A percentile compares a stretch with the other conserved stretches of the same genome.
These are phyloP conservation scores for Kodamaea plutei DNA, from an alignment of 1,139 yeast species.

Conservation along the genomic window DNA sequence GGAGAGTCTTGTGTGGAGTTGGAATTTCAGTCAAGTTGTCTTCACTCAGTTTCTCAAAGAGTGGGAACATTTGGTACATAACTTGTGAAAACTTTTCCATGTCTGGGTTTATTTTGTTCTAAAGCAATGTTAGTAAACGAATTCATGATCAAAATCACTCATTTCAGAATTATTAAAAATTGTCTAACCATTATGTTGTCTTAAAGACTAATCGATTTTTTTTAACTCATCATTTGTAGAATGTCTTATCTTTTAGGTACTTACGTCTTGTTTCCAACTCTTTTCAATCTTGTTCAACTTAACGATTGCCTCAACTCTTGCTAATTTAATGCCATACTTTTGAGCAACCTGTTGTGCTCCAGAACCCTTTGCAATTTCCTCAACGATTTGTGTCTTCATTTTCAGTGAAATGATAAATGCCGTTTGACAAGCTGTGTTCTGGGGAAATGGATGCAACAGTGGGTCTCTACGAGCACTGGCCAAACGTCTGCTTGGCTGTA, in stretches of 20 bases:
- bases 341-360: slow-evolving; percentile 75
- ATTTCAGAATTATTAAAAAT: slow-evolving; percentile 4
- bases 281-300: slow-evolving; percentile 64
- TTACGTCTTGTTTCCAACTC: slow-evolving; percentile 56
- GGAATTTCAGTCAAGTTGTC: slow-evolving; percentile 93
- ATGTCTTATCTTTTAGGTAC: slow-evolving; percentile 30
- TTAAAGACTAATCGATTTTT: slow-evolving; percentile 75
- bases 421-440: slow-evolving; percentile 65
- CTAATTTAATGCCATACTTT: slow-evolving; percentile 73
- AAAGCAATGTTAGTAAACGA: slow-evolving; percentile 29
- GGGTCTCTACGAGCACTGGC: slow-evolving; percentile 23
- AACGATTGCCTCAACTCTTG: slow-evolving; percentile 82
- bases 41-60: slow-evolving; percentile 44
- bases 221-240: slow-evolving; percentile 41
- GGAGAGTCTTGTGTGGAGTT: slow-evolving; percentile 76
- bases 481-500: slow-evolving; percentile 10
- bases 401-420: slow-evolving; percentile 56
- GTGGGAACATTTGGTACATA: slow-evolving; percentile 80
- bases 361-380: slow-evolving; percentile 49
- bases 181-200: slow-evolving; percentile 61
- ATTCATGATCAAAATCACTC: too few species aligned
- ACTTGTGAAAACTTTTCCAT: slow-evolving; percentile 52
- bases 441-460: slow-evolving; percentile 71
- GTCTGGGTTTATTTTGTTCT: slow-evolving; percentile 49
- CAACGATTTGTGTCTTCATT: slow-evolving; percentile 56